phyloP scores from a whole-genome alignment of 257 asterid genomes.

The Jacaranda mimosifolia region DNA sequence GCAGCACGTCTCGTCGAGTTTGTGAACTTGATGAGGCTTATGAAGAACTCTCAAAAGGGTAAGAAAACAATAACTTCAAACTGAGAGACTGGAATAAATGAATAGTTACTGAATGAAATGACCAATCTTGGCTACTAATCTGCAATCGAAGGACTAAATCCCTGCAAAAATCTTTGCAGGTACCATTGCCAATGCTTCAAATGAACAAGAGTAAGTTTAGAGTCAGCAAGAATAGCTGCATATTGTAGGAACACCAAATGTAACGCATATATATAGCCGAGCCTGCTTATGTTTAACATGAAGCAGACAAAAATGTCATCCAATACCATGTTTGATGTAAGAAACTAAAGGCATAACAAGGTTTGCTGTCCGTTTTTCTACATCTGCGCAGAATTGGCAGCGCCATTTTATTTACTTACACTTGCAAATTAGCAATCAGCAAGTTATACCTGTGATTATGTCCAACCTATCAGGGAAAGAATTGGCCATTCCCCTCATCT shows the following conservation, averaged over 20 bases:
- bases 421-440: constrained; percentile 21
- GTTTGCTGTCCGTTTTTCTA: constrained; percentile 11
- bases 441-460: constrained; percentile 7
- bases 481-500: constrained; percentile 47
- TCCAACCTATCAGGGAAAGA: constrained; percentile 48
- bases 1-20: too few species aligned
- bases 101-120: constrained; percentile 25
- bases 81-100: constrained; percentile 13
- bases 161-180: constrained; percentile 38
- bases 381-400: constrained; percentile 24
- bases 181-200: constrained; percentile 33
- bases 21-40: too few species aligned
- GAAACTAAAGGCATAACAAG: background rate
- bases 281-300: constrained; percentile 23
- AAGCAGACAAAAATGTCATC: too few species aligned
- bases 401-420: background rate
- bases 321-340: background rate
- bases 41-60: constrained; percentile 14
- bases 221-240: constrained; percentile 25
- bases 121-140: constrained; percentile 32
- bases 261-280: background rate
- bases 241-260: constrained; percentile 33
- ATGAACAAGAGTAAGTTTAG: constrained; percentile 29
- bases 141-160: constrained; percentile 37
- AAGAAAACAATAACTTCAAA: constrained; percentile 5